These are phyloP conservation scores for Gentiana macrophylla DNA, from an alignment of 257 asterid genomes.

Conservation along the genomic window DNA sequence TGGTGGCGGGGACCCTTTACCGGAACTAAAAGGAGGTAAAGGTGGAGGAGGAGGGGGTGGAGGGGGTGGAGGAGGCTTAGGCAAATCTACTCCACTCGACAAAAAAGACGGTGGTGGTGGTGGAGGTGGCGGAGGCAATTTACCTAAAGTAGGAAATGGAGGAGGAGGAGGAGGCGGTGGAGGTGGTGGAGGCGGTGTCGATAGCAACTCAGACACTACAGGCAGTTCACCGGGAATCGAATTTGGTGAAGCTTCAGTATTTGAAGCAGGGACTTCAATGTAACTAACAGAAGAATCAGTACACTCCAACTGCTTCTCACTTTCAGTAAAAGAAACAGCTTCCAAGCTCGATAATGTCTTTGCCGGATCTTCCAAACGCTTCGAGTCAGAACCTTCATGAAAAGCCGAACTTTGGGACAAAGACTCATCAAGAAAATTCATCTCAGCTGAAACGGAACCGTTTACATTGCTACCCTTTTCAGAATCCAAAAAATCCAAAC, in stretches of 20 bases:
- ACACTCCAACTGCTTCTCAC: conserved; percentile 29
- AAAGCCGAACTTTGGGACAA: conserved; percentile 44
- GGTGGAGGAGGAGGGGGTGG: conserved; percentile 9
- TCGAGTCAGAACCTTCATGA: conserved; percentile 48
- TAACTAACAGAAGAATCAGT: conserved; percentile 24
- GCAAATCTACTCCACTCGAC: background rate
- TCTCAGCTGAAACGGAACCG: conserved; percentile 33
- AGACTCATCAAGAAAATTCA: conserved; percentile 54
- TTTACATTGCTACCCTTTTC: conserved; percentile 41
- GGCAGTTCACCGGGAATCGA: conserved; percentile 9
- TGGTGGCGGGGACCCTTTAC: conserved; percentile 6
- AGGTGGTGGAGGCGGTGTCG: conserved; percentile 12
- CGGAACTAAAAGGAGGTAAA: background rate
- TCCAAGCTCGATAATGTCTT: conserved; percentile 18
- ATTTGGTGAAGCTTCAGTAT: conserved; percentile 17
- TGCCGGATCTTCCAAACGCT: conserved; percentile 32
- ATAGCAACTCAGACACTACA: conserved; percentile 7
- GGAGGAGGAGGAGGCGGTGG: conserved; percentile 13
- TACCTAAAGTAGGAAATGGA: background rate
- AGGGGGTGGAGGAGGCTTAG: background rate
- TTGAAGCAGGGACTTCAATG: conserved; percentile 19
- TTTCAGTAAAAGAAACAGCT: conserved; percentile 17
- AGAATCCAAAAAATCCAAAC: conserved; percentile 79
- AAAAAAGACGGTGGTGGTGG: background rate
- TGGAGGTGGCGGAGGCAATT: background rate